Evolutionary conservation across 2,329 filamentous ascomycete species (phyloP), one percentile per base, ranked within the genome.

Genomic region (Colletotrichum lupini): DNA sequence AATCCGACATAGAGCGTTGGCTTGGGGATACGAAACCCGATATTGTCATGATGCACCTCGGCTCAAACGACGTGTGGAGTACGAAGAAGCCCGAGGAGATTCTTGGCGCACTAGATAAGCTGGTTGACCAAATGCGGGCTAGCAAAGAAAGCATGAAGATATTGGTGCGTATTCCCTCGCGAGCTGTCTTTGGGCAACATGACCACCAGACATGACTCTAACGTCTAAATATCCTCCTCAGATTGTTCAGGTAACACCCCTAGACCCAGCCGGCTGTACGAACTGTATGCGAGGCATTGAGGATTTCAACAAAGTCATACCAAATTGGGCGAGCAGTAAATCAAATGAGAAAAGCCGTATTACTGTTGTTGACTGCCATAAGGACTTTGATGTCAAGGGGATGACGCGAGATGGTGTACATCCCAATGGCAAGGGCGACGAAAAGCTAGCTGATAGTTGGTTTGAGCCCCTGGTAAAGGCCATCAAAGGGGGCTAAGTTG

Each of bases 11-110:
- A 4, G 78, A 78, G 0, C 77, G 75, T 22, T 86, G 84, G 84
- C 78, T 87, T 11, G 74, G 79, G 3, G 72, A 77, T 28, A 79
- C 82, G 11, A 79, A 80, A 2, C 83, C 84, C 0, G 83, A 86
- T 72, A 78, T 86, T n/a, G 81, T 86, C 57, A 78, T 85, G 78
- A 85, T 86, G 83, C 83, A 86, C 73, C 77, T 87, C 2, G 84
- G 83, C 5, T 84, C 83, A 14, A 85, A 85, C 78, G 85, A 86
- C 72, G 79, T 84, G 2, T 82, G 82, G 77, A 78, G 79, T 28
- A 80, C 79, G 64, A 78, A 81, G 62, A 78, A 78, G 28, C 71
- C 80, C 0, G 73, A 74, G n/a, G 79, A 81, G 11, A 83, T 84
- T 22, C 69, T 84, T 28, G 76, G 75, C 4, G 82, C 84, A 1